Evolutionary conservation across 805 yeast species (phyloP).

Genomic region (Yamadazyma olivae): DNA sequence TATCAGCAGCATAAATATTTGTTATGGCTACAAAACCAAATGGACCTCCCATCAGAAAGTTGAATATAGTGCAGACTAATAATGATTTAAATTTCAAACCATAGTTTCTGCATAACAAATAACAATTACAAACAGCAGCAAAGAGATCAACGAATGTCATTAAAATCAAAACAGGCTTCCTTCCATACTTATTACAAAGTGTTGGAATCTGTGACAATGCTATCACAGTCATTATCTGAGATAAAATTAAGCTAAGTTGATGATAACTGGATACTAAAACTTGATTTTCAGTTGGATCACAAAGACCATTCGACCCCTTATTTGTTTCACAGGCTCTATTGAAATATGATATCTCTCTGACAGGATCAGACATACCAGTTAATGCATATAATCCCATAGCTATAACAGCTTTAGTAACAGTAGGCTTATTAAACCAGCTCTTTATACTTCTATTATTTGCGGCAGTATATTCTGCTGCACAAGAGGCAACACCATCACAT

Average conservation of each 20-base stretch:
- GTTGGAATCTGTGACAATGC: conserved; percentile 3
- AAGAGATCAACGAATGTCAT: neutral
- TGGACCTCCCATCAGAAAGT: neutral
- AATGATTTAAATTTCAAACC: conserved; percentile 3
- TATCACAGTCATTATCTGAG: neutral
- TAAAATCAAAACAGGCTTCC: neutral
- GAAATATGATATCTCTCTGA: conserved; percentile 2
- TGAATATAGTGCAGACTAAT: neutral
- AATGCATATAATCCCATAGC: conserved; percentile 1
- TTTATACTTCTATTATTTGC: too few species aligned
- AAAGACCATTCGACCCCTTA: conserved; percentile 3
- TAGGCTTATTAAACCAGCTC: conserved; percentile 4
- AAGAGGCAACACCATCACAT: too few species aligned
- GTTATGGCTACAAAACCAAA: conserved; percentile 2
- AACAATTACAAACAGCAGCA: neutral
- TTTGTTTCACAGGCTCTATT: conserved; percentile 7
- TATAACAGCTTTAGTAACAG: neutral
- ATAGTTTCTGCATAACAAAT: neutral
- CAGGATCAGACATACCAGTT: conserved; percentile 1
- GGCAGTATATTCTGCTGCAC: too few species aligned
- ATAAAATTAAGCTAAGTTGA: neutral
- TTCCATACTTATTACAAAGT: conserved; percentile 3
- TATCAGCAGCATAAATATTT: conserved; percentile 3
- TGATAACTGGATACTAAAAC: conserved; percentile 2
- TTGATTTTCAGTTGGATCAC: conserved; percentile 6